phyloP scores from a whole-genome alignment of 2,329 filamentous ascomycete species.

The Fusarium armeniacum region DNA sequence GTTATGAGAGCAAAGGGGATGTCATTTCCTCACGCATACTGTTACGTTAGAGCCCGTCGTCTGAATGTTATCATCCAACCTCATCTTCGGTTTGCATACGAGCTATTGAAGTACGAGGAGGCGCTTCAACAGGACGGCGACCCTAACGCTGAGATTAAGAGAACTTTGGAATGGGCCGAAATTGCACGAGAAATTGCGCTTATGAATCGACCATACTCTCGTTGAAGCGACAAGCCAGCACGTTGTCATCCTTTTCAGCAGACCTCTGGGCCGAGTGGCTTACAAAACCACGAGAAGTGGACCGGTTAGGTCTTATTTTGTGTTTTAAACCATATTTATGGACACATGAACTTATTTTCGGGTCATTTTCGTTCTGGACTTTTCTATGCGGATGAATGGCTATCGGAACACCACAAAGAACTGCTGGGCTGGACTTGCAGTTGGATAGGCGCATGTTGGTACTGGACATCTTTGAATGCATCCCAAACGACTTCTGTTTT shows the following conservation, averaged over 20 bases:
- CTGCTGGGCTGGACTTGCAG: conserved; percentile 15
- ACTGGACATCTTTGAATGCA: conserved; percentile 6
- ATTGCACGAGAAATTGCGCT: conserved; percentile 91
- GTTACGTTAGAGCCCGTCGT: conserved; percentile 91
- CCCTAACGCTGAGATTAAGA: conserved; percentile 63
- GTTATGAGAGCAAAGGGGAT: conserved; percentile 87
- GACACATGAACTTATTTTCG: conserved; percentile 8
- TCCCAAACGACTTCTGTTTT: conserved; percentile 9
- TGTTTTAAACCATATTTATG: background rate
- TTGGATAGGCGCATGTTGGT: conserved; percentile 29
- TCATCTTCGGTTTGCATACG: conserved; percentile 93
- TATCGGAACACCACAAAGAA: conserved; percentile 1
- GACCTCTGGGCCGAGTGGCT: conserved; percentile 2
- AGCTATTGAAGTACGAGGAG: conserved; percentile 97
- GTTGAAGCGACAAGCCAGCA: conserved; percentile 57
- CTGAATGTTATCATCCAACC: conserved; percentile 99
- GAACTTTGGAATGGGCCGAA: conserved; percentile 92
- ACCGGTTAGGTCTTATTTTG: background rate
- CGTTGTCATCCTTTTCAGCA: conserved; percentile 4
- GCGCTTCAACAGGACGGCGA: conserved; percentile 69
- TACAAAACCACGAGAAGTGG: conserved; percentile 2
- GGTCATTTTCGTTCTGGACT: background rate
- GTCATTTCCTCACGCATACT: conserved; percentile 93
- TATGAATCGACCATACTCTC: conserved; percentile 94
- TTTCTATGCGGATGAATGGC: background rate